Evolutionary conservation across 75 land plant genomes (phyloP).

Genomic region (Pinus albicaulis): DNA sequence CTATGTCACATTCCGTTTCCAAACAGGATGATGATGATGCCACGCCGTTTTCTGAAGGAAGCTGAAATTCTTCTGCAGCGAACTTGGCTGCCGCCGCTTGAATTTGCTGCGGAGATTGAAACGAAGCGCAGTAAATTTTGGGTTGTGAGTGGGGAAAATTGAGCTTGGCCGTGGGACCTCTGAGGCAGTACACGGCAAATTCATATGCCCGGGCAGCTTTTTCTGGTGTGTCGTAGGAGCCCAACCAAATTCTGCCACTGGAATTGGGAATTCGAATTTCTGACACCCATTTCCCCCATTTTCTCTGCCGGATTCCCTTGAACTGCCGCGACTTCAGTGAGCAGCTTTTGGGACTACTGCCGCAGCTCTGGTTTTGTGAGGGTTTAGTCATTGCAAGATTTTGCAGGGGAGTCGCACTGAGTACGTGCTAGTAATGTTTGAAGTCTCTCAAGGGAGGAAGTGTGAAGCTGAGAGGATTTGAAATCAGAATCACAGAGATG

Average conservation of each 20-base stretch:
- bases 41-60: no score
- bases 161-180: constrained; percentile 8
- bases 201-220: constrained; percentile 48
- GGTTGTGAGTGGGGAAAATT: background rate
- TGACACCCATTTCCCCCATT: constrained; percentile 26
- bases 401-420: no score
- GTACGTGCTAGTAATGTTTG: no score
- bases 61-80: background rate
- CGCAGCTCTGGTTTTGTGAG: no score
- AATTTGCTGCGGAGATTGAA: background rate
- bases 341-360: no score
- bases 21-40: no score
- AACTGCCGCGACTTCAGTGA: no score
- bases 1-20: no score
- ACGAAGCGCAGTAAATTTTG: background rate
- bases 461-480: no score
- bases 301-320: constrained; percentile 27
- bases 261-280: constrained; percentile 40
- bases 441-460: no score
- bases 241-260: constrained; percentile 45
- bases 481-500: no score
- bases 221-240: constrained; percentile 34
- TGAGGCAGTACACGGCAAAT: constrained; percentile 26
- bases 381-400: no score
- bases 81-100: background rate